These are phyloP conservation scores for sorghum (Sorghum bicolor) DNA, from an alignment of 176 grass and related monocot genomes.

Conservation along the genomic window DNA sequence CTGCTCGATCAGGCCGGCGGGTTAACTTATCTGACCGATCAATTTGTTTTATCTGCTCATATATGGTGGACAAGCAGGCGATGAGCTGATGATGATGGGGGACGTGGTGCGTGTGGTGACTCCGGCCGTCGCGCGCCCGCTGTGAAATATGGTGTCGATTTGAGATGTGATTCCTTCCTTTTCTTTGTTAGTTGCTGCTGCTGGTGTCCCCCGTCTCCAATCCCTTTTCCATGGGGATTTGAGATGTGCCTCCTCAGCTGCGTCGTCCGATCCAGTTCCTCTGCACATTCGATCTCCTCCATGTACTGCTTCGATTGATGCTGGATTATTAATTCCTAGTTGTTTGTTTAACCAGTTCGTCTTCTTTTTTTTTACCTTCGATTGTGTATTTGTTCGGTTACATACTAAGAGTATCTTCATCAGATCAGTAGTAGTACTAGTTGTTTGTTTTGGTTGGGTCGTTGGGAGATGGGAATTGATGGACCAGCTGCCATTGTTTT, in stretches of 20 bases:
- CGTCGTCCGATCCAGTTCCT: not conserved
- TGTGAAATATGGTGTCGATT: not conserved
- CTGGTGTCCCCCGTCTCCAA: not conserved
- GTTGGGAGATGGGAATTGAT: not conserved
- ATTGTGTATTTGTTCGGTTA: not conserved
- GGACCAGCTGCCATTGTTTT: not conserved
- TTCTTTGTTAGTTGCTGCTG: not conserved
- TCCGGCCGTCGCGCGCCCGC: not conserved
- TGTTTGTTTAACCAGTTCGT: not conserved
- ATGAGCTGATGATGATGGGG: too few relatives aligned
- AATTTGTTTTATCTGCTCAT: too few relatives aligned
- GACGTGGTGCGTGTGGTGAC: not conserved
- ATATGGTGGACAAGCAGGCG: too few relatives aligned
- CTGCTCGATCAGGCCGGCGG: too few relatives aligned
- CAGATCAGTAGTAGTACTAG: too few relatives aligned
- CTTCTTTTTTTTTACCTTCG: not conserved
- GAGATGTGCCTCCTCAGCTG: too few relatives aligned
- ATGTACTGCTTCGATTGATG: slow-evolving; percentile 18
- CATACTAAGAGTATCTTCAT: too few relatives aligned
- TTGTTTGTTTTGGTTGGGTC: not conserved
- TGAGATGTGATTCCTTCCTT: not conserved
- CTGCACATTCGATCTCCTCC: slow-evolving; percentile 12
- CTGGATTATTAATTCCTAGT: not conserved
- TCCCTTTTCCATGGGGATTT: not conserved
- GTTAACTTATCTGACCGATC: too few relatives aligned